Evolutionary conservation across 306 rosid species (phyloP), one percentile per base, ranked within the genome.

Genomic region (Purshia tridentata): DNA sequence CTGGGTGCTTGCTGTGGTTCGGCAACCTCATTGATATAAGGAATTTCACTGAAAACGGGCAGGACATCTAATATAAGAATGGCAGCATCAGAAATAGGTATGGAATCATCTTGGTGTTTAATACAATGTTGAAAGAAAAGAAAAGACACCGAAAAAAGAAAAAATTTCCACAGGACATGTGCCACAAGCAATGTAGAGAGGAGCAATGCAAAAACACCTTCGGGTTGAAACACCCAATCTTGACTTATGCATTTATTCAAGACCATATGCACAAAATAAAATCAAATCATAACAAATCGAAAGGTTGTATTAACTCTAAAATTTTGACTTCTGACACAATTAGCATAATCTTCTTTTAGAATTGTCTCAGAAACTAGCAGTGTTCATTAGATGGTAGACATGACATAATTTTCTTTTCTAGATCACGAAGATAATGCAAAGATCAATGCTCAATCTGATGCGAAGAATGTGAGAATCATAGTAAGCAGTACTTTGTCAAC

Each of bases 1-100:
- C 61, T 61, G 86, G 82, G 0, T 86, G 87, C 50, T 23, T 65
- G 53, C 70, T 78, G 71, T 83, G 90, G 90, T 83, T 78, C 20
- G 88, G 72, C 6, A 65, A 65, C 40, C 53, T 86, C 11, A 18
- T 80, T 67, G 89, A 86, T 62, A 18, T 83, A 11, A 63, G 81
- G 50, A 77, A 60, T 40, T 54, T 48, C 49, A 15, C 7, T 12
- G 39, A 48, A 22, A 61, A 37, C 9, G 70, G 81, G 6, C 73
- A 67, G 20, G 15, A 69, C 51, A 40, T 78, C 5, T 74, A 82
- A 82, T 71, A 16, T 81, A 53, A 51, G 82, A 44, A 51, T 84
- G 84, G 50, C 75, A 82, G 80, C 78, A 48, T 80, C 81, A 9
- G 86, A 78, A 19, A 29, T 81, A 37, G 76, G 67, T 78, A 62